Conservation (phyloP, 2,329 filamentous ascomycete genomes). For the Aureobasidium leucospermi region DNA sequence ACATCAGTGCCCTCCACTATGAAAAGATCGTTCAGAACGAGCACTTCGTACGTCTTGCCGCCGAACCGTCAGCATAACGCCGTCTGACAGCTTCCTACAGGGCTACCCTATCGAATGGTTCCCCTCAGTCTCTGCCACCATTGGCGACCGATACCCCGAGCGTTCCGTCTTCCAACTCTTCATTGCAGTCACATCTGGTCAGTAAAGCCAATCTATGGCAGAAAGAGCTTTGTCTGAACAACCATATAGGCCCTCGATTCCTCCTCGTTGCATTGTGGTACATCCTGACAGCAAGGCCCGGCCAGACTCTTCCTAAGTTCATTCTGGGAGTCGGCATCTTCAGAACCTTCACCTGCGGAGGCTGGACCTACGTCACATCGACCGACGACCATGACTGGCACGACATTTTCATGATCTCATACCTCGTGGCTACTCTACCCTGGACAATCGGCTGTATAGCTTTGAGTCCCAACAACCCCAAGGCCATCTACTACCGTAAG, state of each 20-base stretch:
- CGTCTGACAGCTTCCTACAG: slow-evolving; percentile 22
- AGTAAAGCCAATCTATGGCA: not conserved
- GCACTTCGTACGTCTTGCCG: slow-evolving; percentile 55
- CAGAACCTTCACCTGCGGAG: slow-evolving; percentile 86
- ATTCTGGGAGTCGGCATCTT: slow-evolving; percentile 74
- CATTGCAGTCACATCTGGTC: slow-evolving; percentile 88
- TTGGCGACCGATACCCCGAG: slow-evolving; percentile 94
- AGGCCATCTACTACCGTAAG: slow-evolving; percentile 82
- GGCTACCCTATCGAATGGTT: slow-evolving; percentile 54
- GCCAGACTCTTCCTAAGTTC: slow-evolving; percentile 70
- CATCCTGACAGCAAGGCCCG: slow-evolving; percentile 70
- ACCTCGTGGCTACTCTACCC: slow-evolving; percentile 85
- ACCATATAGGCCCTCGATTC: slow-evolving; percentile 68
- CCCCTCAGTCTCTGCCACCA: slow-evolving; percentile 65
- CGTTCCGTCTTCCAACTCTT: slow-evolving; percentile 95
- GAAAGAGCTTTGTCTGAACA: slow-evolving; percentile 11
- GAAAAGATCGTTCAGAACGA: slow-evolving; percentile 97
- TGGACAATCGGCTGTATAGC: slow-evolving; percentile 91
- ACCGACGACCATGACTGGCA: slow-evolving; percentile 99
- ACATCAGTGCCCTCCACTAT: slow-evolving; percentile 66
- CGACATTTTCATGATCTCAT: slow-evolving; percentile 99
- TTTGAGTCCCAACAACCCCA: slow-evolving; percentile 75
- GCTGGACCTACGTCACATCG: slow-evolving; percentile 97
- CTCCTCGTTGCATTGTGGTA: slow-evolving; percentile 89
- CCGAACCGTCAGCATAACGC: not conserved